These are phyloP conservation scores for Tricholoma matsutake DNA, from an alignment of 768 basidiomycete genomes.

Conservation along the genomic window DNA sequence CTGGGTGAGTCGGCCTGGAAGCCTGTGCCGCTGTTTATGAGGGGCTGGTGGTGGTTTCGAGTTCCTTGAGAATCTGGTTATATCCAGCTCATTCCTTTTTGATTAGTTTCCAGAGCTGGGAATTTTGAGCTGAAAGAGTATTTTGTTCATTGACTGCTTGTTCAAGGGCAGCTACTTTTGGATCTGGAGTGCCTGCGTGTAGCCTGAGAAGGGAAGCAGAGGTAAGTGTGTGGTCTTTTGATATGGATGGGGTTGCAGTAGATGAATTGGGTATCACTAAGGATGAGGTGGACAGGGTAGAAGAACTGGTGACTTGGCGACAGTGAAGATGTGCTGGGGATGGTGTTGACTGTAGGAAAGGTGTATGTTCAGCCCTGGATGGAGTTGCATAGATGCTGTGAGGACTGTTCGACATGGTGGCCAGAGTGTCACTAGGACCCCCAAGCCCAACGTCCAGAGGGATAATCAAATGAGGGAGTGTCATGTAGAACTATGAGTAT, in stretches of 20 bases:
- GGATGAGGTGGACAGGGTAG: slow-evolving; percentile 13
- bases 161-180: slow-evolving; percentile 67
- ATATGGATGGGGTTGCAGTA: slow-evolving; percentile 8
- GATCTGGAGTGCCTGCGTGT: slow-evolving; percentile 52
- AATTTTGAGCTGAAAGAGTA: slow-evolving; percentile 74
- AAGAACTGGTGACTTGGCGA: slow-evolving; percentile 9
- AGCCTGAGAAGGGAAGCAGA: slow-evolving; percentile 44
- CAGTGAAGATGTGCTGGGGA: slow-evolving; percentile 30
- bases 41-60: too few relatives aligned
- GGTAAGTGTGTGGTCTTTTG: slow-evolving; percentile 19
- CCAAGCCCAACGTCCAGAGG: not conserved
- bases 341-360: slow-evolving; percentile 32
- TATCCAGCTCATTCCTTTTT: slow-evolving; percentile 88
- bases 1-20: too few relatives aligned
- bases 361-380: slow-evolving; percentile 31
- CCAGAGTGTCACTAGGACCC: not conserved
- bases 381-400: slow-evolving; percentile 27
- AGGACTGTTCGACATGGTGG: slow-evolving; percentile 18
- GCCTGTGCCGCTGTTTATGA: too few relatives aligned
- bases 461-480: not conserved
- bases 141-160: slow-evolving; percentile 80
- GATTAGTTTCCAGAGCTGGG: slow-evolving; percentile 92
- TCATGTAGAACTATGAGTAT: not conserved
- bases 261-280: slow-evolving; percentile 10
- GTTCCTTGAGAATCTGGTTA: slow-evolving; percentile 75